Conservation (phyloP, 768 basidiomycete genomes). For the Phanerochaete carnosa region DNA sequence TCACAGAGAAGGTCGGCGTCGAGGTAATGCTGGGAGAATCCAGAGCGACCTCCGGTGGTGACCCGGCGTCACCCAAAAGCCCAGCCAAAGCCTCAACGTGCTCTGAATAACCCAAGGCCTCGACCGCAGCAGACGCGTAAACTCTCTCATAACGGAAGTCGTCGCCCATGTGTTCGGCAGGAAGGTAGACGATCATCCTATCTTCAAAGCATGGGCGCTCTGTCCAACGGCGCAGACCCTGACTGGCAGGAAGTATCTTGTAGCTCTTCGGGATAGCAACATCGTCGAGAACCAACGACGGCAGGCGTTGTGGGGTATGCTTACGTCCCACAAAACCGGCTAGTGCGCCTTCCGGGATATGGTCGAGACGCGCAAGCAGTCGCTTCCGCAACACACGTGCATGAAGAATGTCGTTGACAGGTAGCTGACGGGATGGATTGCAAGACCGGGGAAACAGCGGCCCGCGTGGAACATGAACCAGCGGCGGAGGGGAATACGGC, state of each 20-base stretch:
- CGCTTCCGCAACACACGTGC: slow-evolving; percentile 47
- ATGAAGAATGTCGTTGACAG: slow-evolving; percentile 37
- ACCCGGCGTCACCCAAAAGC: slow-evolving; percentile 29
- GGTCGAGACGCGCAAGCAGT: slow-evolving; percentile 47
- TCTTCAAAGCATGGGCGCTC: slow-evolving; percentile 77
- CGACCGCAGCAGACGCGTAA: slow-evolving; percentile 45
- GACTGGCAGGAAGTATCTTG: slow-evolving; percentile 37
- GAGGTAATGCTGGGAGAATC: slow-evolving; percentile 12
- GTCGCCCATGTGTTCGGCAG: slow-evolving; percentile 29
- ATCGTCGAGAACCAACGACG: slow-evolving; percentile 31
- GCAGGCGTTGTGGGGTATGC: slow-evolving; percentile 4
- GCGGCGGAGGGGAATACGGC: slow-evolving; percentile 44
- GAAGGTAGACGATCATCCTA: slow-evolving; percentile 52
- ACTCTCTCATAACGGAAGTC: slow-evolving; percentile 39
- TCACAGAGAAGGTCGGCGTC: slow-evolving; percentile 16
- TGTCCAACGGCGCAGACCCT: slow-evolving; percentile 66
- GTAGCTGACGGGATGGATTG: slow-evolving; percentile 36
- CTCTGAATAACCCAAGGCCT: slow-evolving; percentile 70
- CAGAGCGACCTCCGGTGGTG: slow-evolving; percentile 10
- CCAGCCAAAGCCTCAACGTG: slow-evolving; percentile 63
- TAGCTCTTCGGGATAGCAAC: slow-evolving; percentile 25
- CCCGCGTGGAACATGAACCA: slow-evolving; percentile 35
- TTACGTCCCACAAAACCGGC: slow-evolving; percentile 32
- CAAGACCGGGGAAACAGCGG: slow-evolving; percentile 57
- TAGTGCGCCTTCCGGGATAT: slow-evolving; percentile 30